Evolutionary conservation across 2,329 filamentous ascomycete species (phyloP).

Genomic region (Cladophialophora yegresii): DNA sequence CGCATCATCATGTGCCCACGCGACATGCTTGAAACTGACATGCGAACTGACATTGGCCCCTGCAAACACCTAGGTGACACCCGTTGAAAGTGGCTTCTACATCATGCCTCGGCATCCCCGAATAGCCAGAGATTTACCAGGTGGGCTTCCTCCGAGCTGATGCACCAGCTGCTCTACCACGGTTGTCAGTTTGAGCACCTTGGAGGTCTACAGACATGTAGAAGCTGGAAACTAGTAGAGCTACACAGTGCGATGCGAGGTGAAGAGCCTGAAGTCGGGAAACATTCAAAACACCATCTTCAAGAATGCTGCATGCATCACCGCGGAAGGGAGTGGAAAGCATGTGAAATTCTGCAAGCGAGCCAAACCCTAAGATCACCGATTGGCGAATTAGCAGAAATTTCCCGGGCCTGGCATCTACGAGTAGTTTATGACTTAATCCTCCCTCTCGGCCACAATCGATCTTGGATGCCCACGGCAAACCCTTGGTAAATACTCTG

Average conservation of each 20-base stretch:
- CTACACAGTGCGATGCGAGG: not conserved
- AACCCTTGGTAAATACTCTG: not conserved
- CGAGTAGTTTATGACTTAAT: not conserved
- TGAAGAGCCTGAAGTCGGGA: not conserved
- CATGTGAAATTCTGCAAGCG: conserved; percentile 21
- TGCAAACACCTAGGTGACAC: not conserved
- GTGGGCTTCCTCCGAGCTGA: not conserved
- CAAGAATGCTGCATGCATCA: not conserved
- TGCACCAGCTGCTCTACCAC: conserved; percentile 1
- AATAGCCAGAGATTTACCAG: conserved; percentile 13
- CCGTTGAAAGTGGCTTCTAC: not conserved
- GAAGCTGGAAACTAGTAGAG: not conserved
- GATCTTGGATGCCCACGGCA: not conserved
- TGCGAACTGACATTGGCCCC: not conserved
- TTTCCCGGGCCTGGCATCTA: not conserved
- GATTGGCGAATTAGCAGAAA: conserved; percentile 15
- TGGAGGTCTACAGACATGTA: not conserved
- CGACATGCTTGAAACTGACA: not conserved
- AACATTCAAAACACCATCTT: not conserved
- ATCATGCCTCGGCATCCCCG: conserved; percentile 11
- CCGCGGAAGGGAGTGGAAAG: not conserved
- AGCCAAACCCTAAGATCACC: not conserved
- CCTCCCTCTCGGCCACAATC: not conserved
- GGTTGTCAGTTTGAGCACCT: not conserved
- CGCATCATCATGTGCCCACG: not conserved